Evolutionary conservation across 2,329 filamentous ascomycete species (phyloP).

Genomic region (Xylariaceae sp.): DNA sequence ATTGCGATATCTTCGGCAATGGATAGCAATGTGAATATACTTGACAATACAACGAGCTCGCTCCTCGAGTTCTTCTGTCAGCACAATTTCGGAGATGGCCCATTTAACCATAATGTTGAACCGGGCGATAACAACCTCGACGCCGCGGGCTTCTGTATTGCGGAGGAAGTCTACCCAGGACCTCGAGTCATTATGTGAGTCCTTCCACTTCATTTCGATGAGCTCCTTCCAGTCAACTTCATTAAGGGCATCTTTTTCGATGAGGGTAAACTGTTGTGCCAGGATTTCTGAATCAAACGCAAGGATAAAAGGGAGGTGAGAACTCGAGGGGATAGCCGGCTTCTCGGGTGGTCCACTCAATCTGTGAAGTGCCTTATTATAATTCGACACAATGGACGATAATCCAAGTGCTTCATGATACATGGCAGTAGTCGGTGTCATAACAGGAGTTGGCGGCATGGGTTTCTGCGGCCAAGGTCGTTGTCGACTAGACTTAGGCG

Average conservation of each 20-base stretch:
- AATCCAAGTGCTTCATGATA: constrained; percentile 32
- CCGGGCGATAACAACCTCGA: constrained; percentile 79
- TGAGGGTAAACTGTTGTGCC: constrained; percentile 78
- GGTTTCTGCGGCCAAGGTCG: constrained; percentile 43
- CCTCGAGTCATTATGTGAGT: constrained; percentile 59
- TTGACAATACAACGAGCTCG: constrained; percentile 74
- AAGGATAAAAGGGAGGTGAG: constrained; percentile 74
- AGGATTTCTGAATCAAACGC: constrained; percentile 75
- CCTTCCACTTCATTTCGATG: constrained; percentile 79
- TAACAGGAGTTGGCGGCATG: constrained; percentile 47
- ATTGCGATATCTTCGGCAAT: constrained; percentile 73
- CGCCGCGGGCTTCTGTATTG: constrained; percentile 66
- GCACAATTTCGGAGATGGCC: constrained; percentile 73
- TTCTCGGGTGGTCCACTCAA: constrained; percentile 20
- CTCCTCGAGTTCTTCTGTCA: constrained; percentile 69
- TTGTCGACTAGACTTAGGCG: constrained; percentile 39
- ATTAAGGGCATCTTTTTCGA: constrained; percentile 80
- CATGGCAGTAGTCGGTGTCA: constrained; percentile 41
- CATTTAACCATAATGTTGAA: constrained; percentile 90
- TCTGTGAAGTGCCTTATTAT: constrained; percentile 36
- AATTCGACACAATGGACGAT: constrained; percentile 30
- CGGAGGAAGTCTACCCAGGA: constrained; percentile 82
- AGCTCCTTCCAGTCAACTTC: constrained; percentile 87
- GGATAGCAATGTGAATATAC: constrained; percentile 74
- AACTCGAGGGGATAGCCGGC: constrained; percentile 38